Evolutionary conservation across 345 rosid species (phyloP), one percentile per base, ranked within the genome.

Genomic region (Mangifera indica): DNA sequence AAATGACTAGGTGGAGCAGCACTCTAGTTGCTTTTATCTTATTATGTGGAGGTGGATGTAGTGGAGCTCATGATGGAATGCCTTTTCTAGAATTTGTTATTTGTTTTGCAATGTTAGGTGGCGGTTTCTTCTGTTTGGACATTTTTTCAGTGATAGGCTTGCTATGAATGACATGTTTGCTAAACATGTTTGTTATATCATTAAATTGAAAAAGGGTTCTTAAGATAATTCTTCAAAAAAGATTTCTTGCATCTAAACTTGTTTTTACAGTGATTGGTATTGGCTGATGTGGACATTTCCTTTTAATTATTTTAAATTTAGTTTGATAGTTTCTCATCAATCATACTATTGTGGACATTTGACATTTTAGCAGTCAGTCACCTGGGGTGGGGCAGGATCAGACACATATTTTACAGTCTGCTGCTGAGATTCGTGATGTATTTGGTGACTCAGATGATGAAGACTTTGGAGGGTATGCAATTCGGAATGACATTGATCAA

Each of bases 391-490:
- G 87, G 81, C 89, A 88, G 86, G 91, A 87, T 76, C 91, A 77
- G 65, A 69, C 77, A 74, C 87, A 83, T 58, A 78, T 78, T 77
- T 76, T 84, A 61, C 90, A 80, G 26, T 81, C 98, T 22, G 88
- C 89, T 20, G 91, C 89, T 52, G 96, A 92, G 80, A 91, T 95
- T 74, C 97, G 99, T 72, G 96, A 95, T 85, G 99, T 95, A 54
- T 95, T 95, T 84, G 99, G 99, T 67, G 97, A 88, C 59, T 92
- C 98, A 40, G 99, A 95, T 75, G 99, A 95, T 57, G 99, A 95
- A 76, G 99, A 92, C 40, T 90, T 71, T 20, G 87, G 80, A 61
- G 94, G 80, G 32, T 95, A 87, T 82, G 88, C 80, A 40, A 82
- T 85, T 76, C 88, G 73, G 71, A 81, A 88, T 81, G 93, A 91